phyloP scores from a whole-genome alignment of 2,329 filamentous ascomycete species.

The Corynespora cassiicola region DNA sequence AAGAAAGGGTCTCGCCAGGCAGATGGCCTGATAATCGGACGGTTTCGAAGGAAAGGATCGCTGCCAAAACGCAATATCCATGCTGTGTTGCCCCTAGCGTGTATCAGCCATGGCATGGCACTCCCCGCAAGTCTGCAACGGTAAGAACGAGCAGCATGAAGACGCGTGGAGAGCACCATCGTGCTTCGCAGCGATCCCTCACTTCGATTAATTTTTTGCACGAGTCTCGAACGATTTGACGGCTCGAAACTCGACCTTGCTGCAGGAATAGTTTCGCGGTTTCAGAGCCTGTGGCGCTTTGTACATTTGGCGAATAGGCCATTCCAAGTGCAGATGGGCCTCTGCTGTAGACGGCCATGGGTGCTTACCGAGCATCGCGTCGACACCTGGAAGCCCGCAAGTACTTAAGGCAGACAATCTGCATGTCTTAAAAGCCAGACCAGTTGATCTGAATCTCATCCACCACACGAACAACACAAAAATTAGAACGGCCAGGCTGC shows the following conservation, averaged over 20 bases:
- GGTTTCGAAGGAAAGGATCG: slow-evolving; percentile 1
- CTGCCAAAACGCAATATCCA: slow-evolving; percentile 7
- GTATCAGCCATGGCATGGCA: slow-evolving; percentile 25
- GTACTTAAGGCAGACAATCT: slow-evolving; percentile 33
- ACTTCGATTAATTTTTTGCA: slow-evolving; percentile 10
- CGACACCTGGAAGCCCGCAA: slow-evolving; percentile 4
- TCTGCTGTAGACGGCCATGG: slow-evolving; percentile 5
- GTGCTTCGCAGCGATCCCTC: slow-evolving; percentile 8
- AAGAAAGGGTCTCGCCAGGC: neutral
- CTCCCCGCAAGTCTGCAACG: slow-evolving; percentile 13
- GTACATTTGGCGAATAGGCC: slow-evolving; percentile 8
- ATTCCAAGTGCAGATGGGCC: no score
- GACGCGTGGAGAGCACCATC: slow-evolving; percentile 6
- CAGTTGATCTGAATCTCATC: slow-evolving; percentile 34
- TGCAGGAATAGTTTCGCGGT: slow-evolving; percentile 30
- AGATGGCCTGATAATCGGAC: slow-evolving; percentile 6
- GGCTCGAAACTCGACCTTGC: slow-evolving; percentile 24
- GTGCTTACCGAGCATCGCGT: neutral
- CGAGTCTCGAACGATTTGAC: slow-evolving; percentile 29
- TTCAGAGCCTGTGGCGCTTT: slow-evolving; percentile 4
- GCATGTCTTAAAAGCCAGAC: slow-evolving; percentile 18
- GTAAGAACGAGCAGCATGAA: no score
- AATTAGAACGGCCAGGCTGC: slow-evolving; percentile 19
- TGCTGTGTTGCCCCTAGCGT: slow-evolving; percentile 7
- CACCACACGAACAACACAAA: slow-evolving; percentile 11